Base-by-base conservation (phyloP, 352 stramenopile species). In the Phytophthora litchii region DNA sequence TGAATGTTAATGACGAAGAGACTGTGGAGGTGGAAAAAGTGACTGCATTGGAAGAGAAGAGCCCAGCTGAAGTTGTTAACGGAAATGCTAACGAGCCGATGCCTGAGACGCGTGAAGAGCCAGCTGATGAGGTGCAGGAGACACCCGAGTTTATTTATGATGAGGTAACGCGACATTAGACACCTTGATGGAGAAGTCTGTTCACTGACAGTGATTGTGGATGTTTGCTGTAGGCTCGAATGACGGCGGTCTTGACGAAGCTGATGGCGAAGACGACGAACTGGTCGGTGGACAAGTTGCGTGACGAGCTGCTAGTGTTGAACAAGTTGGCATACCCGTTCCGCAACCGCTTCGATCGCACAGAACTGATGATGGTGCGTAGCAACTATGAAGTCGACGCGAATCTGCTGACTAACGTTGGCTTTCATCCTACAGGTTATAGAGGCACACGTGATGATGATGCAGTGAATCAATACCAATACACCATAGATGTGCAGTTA, bases 71-170 rank as follows among this genome's bases (percentile, higher is more conserved):
- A 42, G 6, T 27, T 27, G 23, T 3, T 27, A 5, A 3, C 23
- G 23, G 5, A 8, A 42, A 38, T 8, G n/a, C 10, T 14, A 48
- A 67, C 35, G 65, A 80, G 37, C 44, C 27, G 42, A 67, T 70
- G 50, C n/a, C 47, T 16, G 38, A 49, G 3, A 34, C 23, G 14
- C 25, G 47, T 20, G 45, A 66, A 20, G 63, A 69, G 45, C 19
- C 35, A 21, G 21, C 34, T 9, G 53, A 71, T 34, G 60, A 64
- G 17, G 47, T 60, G 32, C 64, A 74, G 43, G 44, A 58, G 38
- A 54, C 49, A 35, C 61, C 73, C 35, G 62, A 78, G 34, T 92
- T 94, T 78, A 80, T 92, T 77, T 90, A 89, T 80, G 83, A 95
- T 34, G 64, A 90, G 83, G 86, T 95, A 64, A n/a, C 68, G 54